Conservation (phyloP, 345 rosid genomes). For the Populus simonii region DNA sequence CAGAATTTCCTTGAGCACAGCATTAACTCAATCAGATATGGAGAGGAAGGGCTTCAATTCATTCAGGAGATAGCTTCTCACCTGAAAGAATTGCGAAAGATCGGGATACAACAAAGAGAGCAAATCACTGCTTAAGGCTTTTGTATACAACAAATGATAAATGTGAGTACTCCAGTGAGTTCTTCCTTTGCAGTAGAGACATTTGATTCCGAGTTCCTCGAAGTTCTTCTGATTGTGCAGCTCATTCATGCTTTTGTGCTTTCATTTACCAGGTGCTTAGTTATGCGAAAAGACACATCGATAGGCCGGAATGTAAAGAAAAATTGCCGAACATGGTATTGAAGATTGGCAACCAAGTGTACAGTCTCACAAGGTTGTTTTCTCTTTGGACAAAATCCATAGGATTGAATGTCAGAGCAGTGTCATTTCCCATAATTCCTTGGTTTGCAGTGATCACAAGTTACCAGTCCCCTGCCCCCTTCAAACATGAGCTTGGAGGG, state of each 20-base stretch:
- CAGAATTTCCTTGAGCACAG: constrained; percentile 45
- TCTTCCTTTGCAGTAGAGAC: background rate
- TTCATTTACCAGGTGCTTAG: background rate
- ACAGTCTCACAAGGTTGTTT: constrained; percentile 22
- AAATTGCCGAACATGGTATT: background rate
- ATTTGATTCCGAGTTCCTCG: background rate
- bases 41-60: constrained; percentile 41
- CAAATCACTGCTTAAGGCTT: constrained; percentile 30
- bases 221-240: background rate
- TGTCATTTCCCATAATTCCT: background rate
- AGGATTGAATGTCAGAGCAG: background rate
- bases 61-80: constrained; percentile 51
- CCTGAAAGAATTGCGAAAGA: constrained; percentile 38
- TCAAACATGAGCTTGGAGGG: background rate
- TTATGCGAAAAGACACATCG: background rate
- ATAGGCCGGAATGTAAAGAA: background rate
- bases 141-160: constrained; percentile 14
- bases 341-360: constrained; percentile 21
- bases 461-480: background rate
- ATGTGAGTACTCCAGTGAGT: constrained; percentile 22
- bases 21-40: constrained; percentile 40
- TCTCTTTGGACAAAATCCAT: background rate
- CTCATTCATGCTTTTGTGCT: background rate
- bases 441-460: background rate
- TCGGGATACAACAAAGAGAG: constrained; percentile 28